Evolutionary conservation across 139 green algal genomes (phyloP).

Genomic region (Coccomyxa sp.): DNA sequence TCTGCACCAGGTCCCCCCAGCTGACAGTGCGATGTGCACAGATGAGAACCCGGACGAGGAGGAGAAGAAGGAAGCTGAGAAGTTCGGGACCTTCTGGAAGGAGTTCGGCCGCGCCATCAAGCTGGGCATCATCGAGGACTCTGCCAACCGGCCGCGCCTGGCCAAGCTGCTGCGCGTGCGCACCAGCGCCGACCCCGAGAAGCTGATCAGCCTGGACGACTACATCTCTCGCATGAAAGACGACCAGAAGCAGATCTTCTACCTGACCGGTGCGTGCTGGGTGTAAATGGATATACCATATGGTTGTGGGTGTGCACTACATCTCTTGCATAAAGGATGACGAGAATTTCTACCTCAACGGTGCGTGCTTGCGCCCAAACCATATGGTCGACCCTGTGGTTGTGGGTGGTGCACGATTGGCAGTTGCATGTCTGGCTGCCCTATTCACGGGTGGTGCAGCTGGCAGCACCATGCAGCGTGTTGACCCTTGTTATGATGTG

Average conservation of each 20-base stretch:
- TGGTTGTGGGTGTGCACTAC: no score
- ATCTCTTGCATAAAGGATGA: constrained; percentile 85
- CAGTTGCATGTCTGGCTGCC: no score
- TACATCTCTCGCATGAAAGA: constrained; percentile 92
- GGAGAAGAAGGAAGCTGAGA: constrained; percentile 26
- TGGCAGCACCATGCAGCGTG: no score
- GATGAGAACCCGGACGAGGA: constrained; percentile 38
- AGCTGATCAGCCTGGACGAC: constrained; percentile 76
- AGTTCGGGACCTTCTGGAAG: constrained; percentile 90
- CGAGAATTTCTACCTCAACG: constrained; percentile 95
- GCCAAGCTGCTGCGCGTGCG: constrained; percentile 54
- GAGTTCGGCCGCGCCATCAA: constrained; percentile 89
- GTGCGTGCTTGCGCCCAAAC: constrained; percentile 31
- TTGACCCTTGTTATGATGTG: no score
- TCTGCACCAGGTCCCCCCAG: no score
- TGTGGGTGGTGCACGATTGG: no score
- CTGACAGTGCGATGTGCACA: neutral
- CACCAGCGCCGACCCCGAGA: constrained; percentile 39
- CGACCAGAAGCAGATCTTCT: constrained; percentile 96
- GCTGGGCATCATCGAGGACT: constrained; percentile 97
- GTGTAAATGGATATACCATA: no score
- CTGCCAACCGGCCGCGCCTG: constrained; percentile 72
- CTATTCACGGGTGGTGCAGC: no score
- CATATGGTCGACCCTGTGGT: no score
- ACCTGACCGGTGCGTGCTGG: constrained; percentile 63